Evolutionary conservation across 2,329 filamentous ascomycete species (phyloP).

Genomic region (Alternaria triticina): DNA sequence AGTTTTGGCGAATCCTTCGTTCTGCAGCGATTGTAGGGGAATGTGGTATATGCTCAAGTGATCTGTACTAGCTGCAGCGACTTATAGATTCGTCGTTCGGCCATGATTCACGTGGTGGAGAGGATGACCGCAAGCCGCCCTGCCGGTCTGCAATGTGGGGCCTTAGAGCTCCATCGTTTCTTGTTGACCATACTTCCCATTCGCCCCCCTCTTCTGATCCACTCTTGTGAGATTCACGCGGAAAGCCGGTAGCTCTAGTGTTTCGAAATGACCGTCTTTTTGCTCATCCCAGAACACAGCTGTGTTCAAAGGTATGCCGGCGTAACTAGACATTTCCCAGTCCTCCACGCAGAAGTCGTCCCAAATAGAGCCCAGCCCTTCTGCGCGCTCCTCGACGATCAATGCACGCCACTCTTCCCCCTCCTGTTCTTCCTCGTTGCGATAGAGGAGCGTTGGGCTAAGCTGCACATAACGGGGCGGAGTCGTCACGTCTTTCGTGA

Average conservation of each 20-base stretch:
- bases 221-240: constrained; percentile 32
- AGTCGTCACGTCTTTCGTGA: background rate
- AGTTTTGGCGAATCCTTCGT: background rate
- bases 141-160: background rate
- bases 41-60: background rate
- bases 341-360: constrained; percentile 48
- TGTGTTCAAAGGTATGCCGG: constrained; percentile 42
- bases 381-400: constrained; percentile 18
- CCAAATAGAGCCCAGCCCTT: constrained; percentile 24
- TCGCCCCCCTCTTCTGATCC: background rate
- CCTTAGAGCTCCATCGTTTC: constrained; percentile 15
- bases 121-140: background rate
- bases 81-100: background rate
- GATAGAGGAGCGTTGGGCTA: constrained; percentile 37
- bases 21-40: background rate
- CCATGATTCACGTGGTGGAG: background rate
- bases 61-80: background rate
- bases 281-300: constrained; percentile 44
- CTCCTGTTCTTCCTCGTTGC: constrained; percentile 28
- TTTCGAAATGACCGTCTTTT: constrained; percentile 20
- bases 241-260: constrained; percentile 44
- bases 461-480: constrained; percentile 28
- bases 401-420: constrained; percentile 48
- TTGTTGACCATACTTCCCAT: background rate
- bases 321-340: constrained; percentile 43